Conservation (phyloP, 768 basidiomycete species). For the Mycena metata region DNA sequence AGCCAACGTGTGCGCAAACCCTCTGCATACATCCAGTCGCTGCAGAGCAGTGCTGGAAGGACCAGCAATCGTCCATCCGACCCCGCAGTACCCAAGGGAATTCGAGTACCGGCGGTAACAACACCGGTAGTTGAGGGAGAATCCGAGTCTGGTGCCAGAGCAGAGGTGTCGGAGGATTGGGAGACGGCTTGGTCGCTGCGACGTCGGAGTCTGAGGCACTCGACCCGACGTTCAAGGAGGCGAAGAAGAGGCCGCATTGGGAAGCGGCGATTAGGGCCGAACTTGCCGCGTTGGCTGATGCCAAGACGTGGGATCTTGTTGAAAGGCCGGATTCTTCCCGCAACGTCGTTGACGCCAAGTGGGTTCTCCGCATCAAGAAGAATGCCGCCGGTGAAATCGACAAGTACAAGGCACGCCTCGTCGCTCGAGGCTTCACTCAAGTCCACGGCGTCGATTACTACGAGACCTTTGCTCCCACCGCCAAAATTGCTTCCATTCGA, state of each 20-base stretch:
- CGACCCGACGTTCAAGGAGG: constrained; percentile 33
- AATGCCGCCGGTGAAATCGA: constrained; percentile 49
- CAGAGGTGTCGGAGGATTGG: constrained; percentile 15
- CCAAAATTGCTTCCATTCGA: constrained; percentile 41
- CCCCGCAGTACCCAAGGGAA: background rate
- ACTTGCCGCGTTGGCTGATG: constrained; percentile 44
- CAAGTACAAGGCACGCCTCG: constrained; percentile 8
- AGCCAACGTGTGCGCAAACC: constrained; percentile 10
- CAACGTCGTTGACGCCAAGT: constrained; percentile 51
- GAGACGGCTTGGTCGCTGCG: constrained; percentile 33
- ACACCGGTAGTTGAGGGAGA: background rate
- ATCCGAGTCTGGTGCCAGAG: constrained; percentile 1
- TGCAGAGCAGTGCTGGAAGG: constrained; percentile 10
- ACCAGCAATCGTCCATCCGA: constrained; percentile 2
- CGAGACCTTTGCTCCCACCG: constrained; percentile 52
- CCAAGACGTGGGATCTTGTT: constrained; percentile 51
- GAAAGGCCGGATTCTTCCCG: constrained; percentile 39
- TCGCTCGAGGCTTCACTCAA: constrained; percentile 48
- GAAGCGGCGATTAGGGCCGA: constrained; percentile 42
- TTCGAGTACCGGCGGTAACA: background rate
- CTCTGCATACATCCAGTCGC: background rate
- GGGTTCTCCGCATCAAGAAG: constrained; percentile 58
- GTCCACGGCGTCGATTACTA: constrained; percentile 55
- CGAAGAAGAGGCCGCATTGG: constrained; percentile 42
- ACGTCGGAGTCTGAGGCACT: constrained; percentile 31